Conservation (phyloP, 768 basidiomycete genomes). For the Mycena vulgaris region DNA sequence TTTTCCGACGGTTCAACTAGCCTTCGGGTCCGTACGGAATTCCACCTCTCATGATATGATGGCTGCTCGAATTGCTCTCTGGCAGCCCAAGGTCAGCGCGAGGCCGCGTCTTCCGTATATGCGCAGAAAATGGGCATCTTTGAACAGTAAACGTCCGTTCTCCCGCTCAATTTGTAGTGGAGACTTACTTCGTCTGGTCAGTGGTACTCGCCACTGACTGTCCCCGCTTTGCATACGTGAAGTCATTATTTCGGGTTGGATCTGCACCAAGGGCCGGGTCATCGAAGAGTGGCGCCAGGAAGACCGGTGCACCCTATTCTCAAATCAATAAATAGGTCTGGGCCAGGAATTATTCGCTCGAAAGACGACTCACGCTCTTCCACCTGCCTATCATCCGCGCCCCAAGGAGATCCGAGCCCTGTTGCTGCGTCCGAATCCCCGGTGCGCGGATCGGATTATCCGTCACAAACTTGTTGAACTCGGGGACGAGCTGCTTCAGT, state of each 20-base stretch:
- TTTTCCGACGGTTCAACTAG: not conserved
- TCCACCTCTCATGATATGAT: conserved; percentile 49
- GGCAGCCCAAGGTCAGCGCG: conserved; percentile 43
- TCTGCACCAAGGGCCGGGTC: conserved; percentile 30
- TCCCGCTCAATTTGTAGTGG: too few relatives aligned
- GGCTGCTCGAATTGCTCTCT: conserved; percentile 26
- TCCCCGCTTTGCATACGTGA: conserved; percentile 22
- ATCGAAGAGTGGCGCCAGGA: conserved; percentile 36
- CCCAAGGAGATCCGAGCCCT: conserved; percentile 47
- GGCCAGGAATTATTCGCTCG: too few relatives aligned
- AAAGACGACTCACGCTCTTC: conserved; percentile 48
- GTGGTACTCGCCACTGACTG: not conserved
- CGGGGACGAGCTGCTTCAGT: conserved; percentile 51
- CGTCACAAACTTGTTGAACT: conserved; percentile 47
- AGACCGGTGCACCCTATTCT: conserved; percentile 38
- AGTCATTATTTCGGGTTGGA: conserved; percentile 28
- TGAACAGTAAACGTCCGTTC: too few relatives aligned
- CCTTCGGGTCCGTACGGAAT: conserved; percentile 53
- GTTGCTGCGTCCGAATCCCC: conserved; percentile 36
- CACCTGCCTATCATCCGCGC: conserved; percentile 53
- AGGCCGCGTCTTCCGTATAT: conserved; percentile 42
- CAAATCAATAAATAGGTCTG: not conserved
- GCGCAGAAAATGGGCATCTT: conserved; percentile 32
- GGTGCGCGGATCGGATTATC: conserved; percentile 34
- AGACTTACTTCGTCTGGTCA: conserved; percentile 28